phyloP scores from a whole-genome alignment of 441 rosid genomes.

The Brassica hybrid region DNA sequence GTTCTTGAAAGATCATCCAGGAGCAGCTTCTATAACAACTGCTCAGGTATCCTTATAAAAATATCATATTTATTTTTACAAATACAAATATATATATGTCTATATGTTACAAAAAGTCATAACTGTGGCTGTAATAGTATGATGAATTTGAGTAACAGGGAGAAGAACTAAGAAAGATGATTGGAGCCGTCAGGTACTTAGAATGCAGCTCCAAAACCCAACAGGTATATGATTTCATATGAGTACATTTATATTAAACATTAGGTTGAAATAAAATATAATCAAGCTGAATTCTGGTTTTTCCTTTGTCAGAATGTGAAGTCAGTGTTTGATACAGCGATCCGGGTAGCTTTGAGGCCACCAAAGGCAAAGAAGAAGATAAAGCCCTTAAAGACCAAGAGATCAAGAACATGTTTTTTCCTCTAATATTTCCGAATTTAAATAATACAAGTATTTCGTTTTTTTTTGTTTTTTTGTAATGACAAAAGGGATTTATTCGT shows the following conservation, averaged over 20 bases:
- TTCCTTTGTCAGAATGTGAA: conserved; percentile 68
- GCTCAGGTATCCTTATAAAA: conserved; percentile 52
- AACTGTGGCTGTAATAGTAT: conserved; percentile 2
- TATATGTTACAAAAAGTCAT: background rate
- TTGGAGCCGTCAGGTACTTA: conserved; percentile 74
- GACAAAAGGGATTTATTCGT: no score
- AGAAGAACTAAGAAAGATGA: conserved; percentile 81
- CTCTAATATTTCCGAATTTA: conserved; percentile 41
- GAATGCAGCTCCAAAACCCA: conserved; percentile 98
- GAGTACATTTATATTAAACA: background rate
- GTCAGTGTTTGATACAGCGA: conserved; percentile 83
- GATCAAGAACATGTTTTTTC: conserved; percentile 55
- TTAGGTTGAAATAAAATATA: background rate
- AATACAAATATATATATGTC: background rate
- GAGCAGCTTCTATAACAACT: conserved; percentile 63
- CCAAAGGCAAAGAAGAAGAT: conserved; percentile 73
- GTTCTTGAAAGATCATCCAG: conserved; percentile 74
- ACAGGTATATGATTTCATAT: conserved; percentile 51
- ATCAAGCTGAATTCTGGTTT: background rate
- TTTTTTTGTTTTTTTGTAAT: no score
- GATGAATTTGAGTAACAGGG: conserved; percentile 56
- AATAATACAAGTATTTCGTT: background rate
- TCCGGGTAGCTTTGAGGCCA: conserved; percentile 74
- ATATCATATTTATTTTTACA: background rate
- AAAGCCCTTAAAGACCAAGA: conserved; percentile 41